Evolutionary conservation across 2,329 filamentous ascomycete genomes (phyloP).

Genomic region (Epichloe elymi): DNA sequence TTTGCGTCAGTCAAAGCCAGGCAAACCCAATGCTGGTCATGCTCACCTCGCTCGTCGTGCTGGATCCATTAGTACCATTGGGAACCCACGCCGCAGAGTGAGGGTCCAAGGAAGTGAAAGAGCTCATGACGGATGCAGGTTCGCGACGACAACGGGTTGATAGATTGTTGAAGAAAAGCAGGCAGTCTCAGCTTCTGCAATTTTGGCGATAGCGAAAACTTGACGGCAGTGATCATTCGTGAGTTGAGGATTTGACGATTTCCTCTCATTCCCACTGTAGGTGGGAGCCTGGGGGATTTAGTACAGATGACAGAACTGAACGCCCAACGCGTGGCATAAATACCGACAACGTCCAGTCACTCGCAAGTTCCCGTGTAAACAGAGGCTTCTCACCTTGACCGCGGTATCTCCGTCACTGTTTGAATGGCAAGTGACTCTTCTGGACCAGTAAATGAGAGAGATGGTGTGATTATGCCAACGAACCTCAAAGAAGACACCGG

Average conservation of each 20-base stretch:
- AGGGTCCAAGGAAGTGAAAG: slow-evolving; percentile 1
- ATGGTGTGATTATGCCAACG: background rate
- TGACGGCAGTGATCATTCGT: background rate
- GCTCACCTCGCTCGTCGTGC: slow-evolving; percentile 4
- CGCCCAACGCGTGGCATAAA: background rate
- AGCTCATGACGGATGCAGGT: background rate
- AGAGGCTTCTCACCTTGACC: background rate
- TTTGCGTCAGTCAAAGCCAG: background rate
- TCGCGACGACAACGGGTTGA: background rate
- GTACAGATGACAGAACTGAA: background rate
- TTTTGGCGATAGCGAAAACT: background rate
- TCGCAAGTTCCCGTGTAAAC: background rate
- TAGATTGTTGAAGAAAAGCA: background rate
- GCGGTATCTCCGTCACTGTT: no score
- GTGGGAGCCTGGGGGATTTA: background rate
- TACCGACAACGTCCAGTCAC: no score
- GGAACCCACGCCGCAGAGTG: slow-evolving; percentile 3
- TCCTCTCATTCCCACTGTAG: no score
- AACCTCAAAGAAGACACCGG: background rate
- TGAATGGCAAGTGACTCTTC: background rate
- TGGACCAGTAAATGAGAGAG: background rate
- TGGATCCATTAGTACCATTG: background rate
- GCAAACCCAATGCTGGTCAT: background rate
- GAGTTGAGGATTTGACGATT: background rate
- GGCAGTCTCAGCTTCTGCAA: background rate